These are phyloP conservation scores for Trichoderma pleuroti DNA, from an alignment of 2,329 filamentous ascomycete genomes.

Conservation along the genomic window DNA sequence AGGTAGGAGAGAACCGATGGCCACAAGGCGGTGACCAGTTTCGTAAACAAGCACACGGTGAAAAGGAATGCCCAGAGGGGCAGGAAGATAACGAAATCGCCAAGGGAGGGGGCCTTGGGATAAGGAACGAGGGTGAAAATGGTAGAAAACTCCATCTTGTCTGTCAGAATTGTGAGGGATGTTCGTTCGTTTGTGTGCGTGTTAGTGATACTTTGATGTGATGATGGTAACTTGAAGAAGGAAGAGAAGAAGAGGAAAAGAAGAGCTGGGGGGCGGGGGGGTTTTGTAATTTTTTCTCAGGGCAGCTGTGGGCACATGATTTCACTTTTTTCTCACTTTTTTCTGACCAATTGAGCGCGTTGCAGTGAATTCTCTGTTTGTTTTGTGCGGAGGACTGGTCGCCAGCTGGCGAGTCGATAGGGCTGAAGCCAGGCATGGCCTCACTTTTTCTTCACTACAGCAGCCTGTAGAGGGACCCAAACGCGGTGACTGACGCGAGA, in stretches of 20 bases:
- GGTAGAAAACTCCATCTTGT: constrained; percentile 14
- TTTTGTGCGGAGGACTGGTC: neutral
- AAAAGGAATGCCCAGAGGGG: neutral
- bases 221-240: constrained; percentile 7
- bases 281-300: neutral
- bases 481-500: neutral
- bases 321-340: neutral
- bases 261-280: neutral
- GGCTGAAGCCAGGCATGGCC: neutral
- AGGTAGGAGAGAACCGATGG: constrained; percentile 10
- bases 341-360: neutral
- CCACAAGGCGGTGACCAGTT: constrained; percentile 6
- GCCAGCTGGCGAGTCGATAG: constrained; percentile 9
- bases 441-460: neutral
- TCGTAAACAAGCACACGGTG: constrained; percentile 5
- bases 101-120: neutral
- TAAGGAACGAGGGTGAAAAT: constrained; percentile 13
- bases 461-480: neutral
- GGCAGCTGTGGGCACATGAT: neutral
- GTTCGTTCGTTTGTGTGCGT: neutral
- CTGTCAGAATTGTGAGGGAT: constrained; percentile 5
- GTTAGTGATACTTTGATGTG: constrained; percentile 6
- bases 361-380: neutral
- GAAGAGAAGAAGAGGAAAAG: neutral
- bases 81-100: neutral